phyloP scores from a whole-genome alignment of 2,329 filamentous ascomycete species.

The Neopestalotiopsis rosae region DNA sequence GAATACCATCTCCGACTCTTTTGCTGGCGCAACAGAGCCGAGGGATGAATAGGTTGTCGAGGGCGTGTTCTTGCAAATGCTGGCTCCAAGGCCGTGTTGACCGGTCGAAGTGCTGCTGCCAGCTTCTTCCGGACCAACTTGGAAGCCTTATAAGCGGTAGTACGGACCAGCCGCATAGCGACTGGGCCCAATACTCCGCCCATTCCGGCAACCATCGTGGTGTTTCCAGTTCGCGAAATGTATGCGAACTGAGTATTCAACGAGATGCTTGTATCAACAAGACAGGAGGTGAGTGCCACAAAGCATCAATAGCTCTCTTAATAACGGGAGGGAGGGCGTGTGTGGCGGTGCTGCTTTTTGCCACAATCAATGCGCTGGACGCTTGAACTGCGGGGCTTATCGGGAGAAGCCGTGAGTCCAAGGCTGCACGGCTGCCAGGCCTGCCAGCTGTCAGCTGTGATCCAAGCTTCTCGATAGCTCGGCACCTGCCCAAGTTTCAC shows the following conservation, averaged over 20 bases:
- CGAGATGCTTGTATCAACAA: conserved; percentile 19
- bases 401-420: neutral
- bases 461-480: neutral
- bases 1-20: conserved; percentile 58
- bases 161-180: conserved; percentile 60
- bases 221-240: conserved; percentile 29
- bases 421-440: neutral
- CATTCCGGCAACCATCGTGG: conserved; percentile 56
- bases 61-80: conserved; percentile 47
- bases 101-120: conserved; percentile 47
- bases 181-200: conserved; percentile 63
- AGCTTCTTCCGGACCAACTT: conserved; percentile 58
- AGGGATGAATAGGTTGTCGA: conserved; percentile 59
- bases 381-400: conserved; percentile 6
- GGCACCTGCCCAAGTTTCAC: neutral
- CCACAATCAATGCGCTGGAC: conserved; percentile 5
- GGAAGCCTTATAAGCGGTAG: conserved; percentile 55
- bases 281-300: conserved; percentile 13
- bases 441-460: neutral
- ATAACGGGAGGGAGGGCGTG: neutral
- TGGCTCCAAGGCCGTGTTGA: conserved; percentile 52
- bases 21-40: conserved; percentile 55
- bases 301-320: neutral
- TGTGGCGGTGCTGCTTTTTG: conserved; percentile 17
- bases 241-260: conserved; percentile 24